Conservation (phyloP, 805 yeast genomes). For the Metschnikowia corniflorae region DNA sequence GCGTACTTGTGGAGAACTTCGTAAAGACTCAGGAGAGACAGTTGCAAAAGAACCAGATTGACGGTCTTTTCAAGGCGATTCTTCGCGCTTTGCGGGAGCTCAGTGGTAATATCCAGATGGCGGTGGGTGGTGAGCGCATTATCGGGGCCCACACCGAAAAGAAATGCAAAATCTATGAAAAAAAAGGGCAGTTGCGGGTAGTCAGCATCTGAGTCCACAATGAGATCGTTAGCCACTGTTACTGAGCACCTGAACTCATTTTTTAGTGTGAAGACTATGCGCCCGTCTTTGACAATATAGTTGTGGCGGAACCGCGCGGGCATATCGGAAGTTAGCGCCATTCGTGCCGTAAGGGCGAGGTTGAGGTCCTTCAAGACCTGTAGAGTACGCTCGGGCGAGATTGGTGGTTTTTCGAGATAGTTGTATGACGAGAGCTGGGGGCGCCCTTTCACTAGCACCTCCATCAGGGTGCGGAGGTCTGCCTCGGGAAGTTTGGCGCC, state of each 20-base stretch:
- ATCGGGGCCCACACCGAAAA: slow-evolving; percentile 47
- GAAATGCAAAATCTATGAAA: slow-evolving; percentile 70
- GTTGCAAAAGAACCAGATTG: slow-evolving; percentile 47
- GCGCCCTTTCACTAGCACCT: slow-evolving; percentile 73
- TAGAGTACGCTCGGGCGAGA: slow-evolving; percentile 55
- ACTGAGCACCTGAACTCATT: slow-evolving; percentile 60
- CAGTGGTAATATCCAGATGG: slow-evolving; percentile 25
- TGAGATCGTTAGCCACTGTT: slow-evolving; percentile 62
- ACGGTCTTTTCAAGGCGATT: slow-evolving; percentile 51
- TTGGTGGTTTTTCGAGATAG: slow-evolving; percentile 45
- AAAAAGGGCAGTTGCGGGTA: slow-evolving; percentile 58
- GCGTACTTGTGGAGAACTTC: slow-evolving; percentile 56
- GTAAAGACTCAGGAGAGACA: slow-evolving; percentile 51
- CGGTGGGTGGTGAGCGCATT: slow-evolving; percentile 29
- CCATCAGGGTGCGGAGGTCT: slow-evolving; percentile 82
- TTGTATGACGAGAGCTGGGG: slow-evolving; percentile 70
- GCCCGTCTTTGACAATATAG: slow-evolving; percentile 70
- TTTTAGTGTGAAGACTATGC: slow-evolving; percentile 60
- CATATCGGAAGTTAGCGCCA: slow-evolving; percentile 62
- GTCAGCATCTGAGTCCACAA: slow-evolving; percentile 48
- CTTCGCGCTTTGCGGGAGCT: slow-evolving; percentile 29
- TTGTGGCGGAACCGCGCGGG: slow-evolving; percentile 59
- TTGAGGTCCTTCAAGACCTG: slow-evolving; percentile 66
- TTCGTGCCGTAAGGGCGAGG: slow-evolving; percentile 65
- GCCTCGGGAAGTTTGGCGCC: slow-evolving; percentile 93